Conservation (phyloP, 2,329 filamentous ascomycete species). For the Thielaviopsis punctulata region DNA sequence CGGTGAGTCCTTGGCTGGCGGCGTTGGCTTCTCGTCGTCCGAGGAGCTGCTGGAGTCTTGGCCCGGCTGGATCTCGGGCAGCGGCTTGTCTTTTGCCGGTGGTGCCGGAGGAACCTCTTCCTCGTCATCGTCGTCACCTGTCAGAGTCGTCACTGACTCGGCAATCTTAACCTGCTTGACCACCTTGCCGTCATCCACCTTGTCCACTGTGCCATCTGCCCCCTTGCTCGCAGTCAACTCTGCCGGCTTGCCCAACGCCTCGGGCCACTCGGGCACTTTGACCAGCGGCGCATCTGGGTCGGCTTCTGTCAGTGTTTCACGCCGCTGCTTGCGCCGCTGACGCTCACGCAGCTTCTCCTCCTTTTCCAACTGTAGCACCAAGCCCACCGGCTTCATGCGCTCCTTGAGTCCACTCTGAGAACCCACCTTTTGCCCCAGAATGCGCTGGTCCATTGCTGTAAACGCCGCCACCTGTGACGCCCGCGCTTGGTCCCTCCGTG, state of each 20-base stretch:
- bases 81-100: conserved; percentile 12
- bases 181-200: conserved; percentile 13
- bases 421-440: conserved; percentile 37
- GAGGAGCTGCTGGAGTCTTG: conserved; percentile 4
- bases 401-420: conserved; percentile 23
- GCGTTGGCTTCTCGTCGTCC: not conserved
- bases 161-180: conserved; percentile 12
- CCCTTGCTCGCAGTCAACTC: no score
- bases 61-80: conserved; percentile 13
- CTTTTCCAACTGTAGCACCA: conserved; percentile 13
- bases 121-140: conserved; percentile 13
- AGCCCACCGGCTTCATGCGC: conserved; percentile 15
- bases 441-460: conserved; percentile 46
- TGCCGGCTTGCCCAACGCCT: not conserved
- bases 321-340: conserved; percentile 1
- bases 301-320: conserved; percentile 2
- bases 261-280: not conserved
- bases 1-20: not conserved
- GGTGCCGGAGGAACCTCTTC: conserved; percentile 12
- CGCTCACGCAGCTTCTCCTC: conserved; percentile 7
- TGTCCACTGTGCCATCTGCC: no score
- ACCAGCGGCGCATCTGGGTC: not conserved
- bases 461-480: conserved; percentile 41
- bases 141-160: not conserved
- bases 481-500: conserved; percentile 14